phyloP scores from a whole-genome alignment of 768 basidiomycete genomes.

The Leccinum disarticulatum region DNA sequence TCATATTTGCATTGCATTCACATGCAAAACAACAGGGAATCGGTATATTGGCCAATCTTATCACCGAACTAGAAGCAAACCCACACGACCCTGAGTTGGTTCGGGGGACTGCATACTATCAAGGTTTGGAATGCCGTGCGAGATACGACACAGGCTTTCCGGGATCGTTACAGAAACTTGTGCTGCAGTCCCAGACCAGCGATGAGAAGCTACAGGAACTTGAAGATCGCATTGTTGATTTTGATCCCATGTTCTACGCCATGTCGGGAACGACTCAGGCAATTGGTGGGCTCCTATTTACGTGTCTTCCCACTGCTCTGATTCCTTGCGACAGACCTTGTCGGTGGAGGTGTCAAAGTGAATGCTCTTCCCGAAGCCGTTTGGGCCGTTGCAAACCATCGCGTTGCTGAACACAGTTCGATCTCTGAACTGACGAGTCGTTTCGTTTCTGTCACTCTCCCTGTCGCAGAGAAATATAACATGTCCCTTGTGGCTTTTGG shows the following conservation, averaged over 20 bases:
- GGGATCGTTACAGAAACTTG: conserved; percentile 14
- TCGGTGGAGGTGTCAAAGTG: no score
- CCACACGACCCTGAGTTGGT: conserved; percentile 37
- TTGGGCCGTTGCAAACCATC: no score
- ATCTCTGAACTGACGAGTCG: no score
- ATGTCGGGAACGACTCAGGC: conserved; percentile 29
- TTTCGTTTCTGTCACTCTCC: no score
- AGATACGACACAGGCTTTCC: conserved; percentile 40
- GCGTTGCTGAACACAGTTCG: no score
- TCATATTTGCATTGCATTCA: not conserved
- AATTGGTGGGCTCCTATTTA: conserved; percentile 16
- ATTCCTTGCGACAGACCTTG: no score
- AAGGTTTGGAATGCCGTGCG: conserved; percentile 41
- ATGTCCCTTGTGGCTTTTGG: no score
- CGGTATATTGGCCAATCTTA: conserved; percentile 48
- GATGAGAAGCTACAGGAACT: conserved; percentile 21
- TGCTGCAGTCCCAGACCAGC: conserved; percentile 22
- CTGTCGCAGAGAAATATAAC: no score
- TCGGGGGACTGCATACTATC: conserved; percentile 26
- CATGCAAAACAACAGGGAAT: conserved; percentile 33
- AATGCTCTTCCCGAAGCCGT: no score
- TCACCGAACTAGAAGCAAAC: conserved; percentile 47
- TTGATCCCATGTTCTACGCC: conserved; percentile 22
- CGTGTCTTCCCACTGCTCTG: no score
- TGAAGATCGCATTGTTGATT: conserved; percentile 16